These are phyloP conservation scores for Persicaria maculosa DNA, from an alignment of 148 eudicot species.

Conservation along the genomic window DNA sequence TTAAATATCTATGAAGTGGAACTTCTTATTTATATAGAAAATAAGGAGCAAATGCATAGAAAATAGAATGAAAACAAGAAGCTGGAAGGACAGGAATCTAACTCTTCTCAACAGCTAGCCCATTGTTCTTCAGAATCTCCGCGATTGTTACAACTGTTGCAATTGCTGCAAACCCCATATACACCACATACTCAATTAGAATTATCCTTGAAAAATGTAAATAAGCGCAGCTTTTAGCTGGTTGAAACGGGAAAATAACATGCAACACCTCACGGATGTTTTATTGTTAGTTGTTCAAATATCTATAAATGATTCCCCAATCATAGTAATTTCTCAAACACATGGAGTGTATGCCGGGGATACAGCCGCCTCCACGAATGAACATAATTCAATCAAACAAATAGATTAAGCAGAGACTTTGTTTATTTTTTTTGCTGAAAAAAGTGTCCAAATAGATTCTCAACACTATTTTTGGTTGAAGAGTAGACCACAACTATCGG, in stretches of 20 bases:
- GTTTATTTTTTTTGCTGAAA: background rate
- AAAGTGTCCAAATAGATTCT: background rate
- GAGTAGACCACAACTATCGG: background rate
- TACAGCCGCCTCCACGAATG: background rate
- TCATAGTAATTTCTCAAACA: background rate
- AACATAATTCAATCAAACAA: background rate
- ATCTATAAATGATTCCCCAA: background rate
- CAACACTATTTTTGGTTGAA: background rate
- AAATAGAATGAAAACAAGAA: background rate
- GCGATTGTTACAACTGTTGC: slow-evolving; percentile 66
- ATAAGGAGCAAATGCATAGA: background rate
- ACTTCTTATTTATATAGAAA: background rate
- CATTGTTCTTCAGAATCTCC: slow-evolving; percentile 72
- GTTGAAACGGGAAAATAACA: background rate
- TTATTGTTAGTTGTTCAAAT: background rate
- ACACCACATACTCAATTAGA: background rate
- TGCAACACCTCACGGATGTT: background rate
- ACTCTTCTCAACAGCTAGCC: slow-evolving; percentile 66
- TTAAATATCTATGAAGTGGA: background rate
- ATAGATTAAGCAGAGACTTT: background rate
- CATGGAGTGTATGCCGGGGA: background rate
- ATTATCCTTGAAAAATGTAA: background rate
- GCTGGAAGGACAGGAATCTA: slow-evolving; percentile 14
- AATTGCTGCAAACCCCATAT: slow-evolving; percentile 39
- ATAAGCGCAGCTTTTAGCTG: background rate